Conservation (phyloP, 192 early-diverging fungal genomes). For the Mortierella antarctica region DNA sequence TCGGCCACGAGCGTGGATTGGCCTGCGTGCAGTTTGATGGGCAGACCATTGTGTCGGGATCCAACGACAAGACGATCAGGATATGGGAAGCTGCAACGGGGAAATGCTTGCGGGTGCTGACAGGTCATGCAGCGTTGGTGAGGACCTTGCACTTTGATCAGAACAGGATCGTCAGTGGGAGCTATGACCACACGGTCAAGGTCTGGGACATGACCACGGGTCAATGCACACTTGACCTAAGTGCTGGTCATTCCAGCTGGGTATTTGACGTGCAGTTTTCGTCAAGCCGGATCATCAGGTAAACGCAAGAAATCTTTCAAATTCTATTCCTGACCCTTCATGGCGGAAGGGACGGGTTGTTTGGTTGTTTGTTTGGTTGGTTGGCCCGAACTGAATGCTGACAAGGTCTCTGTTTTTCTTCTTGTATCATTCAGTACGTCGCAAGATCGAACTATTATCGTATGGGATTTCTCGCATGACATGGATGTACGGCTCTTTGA, state of each 20-base stretch:
- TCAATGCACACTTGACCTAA: constrained; percentile 76
- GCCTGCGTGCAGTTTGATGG: constrained; percentile 91
- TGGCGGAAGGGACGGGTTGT: background rate
- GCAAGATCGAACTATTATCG: constrained; percentile 39
- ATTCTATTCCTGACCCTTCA: background rate
- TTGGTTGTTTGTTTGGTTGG: background rate
- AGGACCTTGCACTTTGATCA: constrained; percentile 90
- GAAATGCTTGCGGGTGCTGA: constrained; percentile 66
- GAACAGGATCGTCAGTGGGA: constrained; percentile 86
- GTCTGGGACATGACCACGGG: constrained; percentile 93
- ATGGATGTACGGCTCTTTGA: constrained; percentile 32
- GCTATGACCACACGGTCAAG: constrained; percentile 94
- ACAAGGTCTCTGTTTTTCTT: constrained; percentile 6
- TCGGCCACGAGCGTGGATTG: constrained; percentile 82
- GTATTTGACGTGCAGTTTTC: constrained; percentile 97
- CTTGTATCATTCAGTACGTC: constrained; percentile 18
- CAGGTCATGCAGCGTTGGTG: constrained; percentile 80
- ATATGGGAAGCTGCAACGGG: constrained; percentile 83
- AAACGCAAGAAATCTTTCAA: background rate
- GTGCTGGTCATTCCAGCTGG: constrained; percentile 89
- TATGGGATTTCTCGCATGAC: constrained; percentile 39
- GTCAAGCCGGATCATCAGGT: constrained; percentile 82
- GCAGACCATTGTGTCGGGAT: constrained; percentile 80
- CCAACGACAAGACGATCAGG: constrained; percentile 84
- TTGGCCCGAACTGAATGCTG: background rate